Percentiles rank a stretch among this genome's conserved stretches.
Evolutionary conservation across 208 protist species (phyloP).

Genomic region (Trypanosoma conorhini): DNA sequence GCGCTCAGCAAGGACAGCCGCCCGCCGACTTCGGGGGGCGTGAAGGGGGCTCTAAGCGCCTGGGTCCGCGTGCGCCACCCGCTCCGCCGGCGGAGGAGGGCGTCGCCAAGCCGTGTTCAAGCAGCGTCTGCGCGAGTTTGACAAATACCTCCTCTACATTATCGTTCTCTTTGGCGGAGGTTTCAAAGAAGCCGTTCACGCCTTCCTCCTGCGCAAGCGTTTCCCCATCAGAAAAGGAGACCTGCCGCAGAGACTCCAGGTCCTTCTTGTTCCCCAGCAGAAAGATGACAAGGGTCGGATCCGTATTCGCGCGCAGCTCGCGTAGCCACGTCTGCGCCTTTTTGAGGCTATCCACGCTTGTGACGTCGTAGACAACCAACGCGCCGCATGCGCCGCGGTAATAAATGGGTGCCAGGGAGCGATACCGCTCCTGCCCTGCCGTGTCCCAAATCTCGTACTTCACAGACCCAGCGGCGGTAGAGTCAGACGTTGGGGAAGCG

Average conservation of each 20-base stretch:
- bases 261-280: conserved; percentile 98
- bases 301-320: conserved; percentile 92
- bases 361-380: conserved; percentile 98
- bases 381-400: conserved; percentile 92
- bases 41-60: conserved; percentile 32
- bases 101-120: conserved; percentile 82
- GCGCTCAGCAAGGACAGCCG: conserved; percentile 36
- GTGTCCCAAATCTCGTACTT: conserved; percentile 95
- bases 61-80: conserved; percentile 20
- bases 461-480: conserved; percentile 5
- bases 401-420: conserved; percentile 92
- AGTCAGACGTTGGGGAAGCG: conserved; percentile 23
- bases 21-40: conserved; percentile 28
- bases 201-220: conserved; percentile 71
- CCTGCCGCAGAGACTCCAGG: conserved; percentile 86
- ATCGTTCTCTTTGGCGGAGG: conserved; percentile 84
- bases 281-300: conserved; percentile 90
- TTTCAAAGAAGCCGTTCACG: conserved; percentile 82
- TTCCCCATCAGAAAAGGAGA: conserved; percentile 69
- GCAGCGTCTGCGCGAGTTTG: conserved; percentile 90
- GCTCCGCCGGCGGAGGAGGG: conserved; percentile 22
- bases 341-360: conserved; percentile 93
- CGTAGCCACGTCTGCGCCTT: conserved; percentile 97
- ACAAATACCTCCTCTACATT: conserved; percentile 89
- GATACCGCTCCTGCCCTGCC: conserved; percentile 91